phyloP scores from a whole-genome alignment of 306 rosid genomes.

The Hippophae gyantsensis region DNA sequence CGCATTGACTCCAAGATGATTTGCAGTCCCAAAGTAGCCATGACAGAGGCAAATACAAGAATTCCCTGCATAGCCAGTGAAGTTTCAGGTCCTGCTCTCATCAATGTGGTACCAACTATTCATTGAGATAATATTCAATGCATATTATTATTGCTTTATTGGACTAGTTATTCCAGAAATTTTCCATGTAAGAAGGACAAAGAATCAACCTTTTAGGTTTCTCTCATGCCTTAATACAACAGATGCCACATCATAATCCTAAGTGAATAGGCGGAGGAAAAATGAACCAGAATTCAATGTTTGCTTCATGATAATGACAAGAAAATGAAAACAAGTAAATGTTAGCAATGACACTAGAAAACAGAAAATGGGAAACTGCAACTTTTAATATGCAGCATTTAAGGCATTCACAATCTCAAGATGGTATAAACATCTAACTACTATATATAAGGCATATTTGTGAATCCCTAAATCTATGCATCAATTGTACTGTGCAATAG shows the following conservation, averaged over 20 bases:
- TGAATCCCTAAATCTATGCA: neutral
- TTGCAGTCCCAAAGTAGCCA: conserved; percentile 98
- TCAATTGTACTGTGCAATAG: neutral
- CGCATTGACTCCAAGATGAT: conserved; percentile 89
- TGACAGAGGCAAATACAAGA: conserved; percentile 97
- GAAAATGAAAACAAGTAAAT: neutral
- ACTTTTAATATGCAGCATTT: neutral
- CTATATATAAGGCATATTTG: neutral
- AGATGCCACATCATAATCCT: neutral
- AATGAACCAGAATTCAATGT: neutral
- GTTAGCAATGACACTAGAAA: neutral
- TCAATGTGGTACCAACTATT: neutral
- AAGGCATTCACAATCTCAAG: neutral
- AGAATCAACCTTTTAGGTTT: neutral
- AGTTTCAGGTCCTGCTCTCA: neutral
- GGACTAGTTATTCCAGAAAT: neutral
- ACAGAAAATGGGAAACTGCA: neutral
- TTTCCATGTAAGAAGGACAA: neutral
- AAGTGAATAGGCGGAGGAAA: neutral
- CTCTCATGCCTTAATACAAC: neutral
- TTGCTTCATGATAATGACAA: neutral
- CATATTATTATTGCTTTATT: neutral
- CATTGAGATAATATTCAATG: neutral
- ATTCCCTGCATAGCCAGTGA: conserved; percentile 56
- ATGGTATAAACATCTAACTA: neutral